Evolutionary conservation across 2,329 filamentous ascomycete genomes (phyloP).

Genomic region (Mollisia scopiformis): DNA sequence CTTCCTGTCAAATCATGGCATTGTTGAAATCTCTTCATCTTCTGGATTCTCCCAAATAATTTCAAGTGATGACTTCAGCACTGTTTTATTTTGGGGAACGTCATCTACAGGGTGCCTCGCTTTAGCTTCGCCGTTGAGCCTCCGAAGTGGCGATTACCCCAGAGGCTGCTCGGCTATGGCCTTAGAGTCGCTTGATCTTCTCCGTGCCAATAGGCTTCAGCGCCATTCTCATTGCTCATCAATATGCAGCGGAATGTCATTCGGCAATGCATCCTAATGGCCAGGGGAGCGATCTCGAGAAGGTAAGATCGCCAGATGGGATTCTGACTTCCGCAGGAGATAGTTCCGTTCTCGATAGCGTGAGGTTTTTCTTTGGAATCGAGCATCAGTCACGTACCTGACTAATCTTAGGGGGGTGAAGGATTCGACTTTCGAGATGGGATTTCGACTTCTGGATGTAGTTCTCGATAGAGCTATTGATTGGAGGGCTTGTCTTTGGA

Average conservation of each 20-base stretch:
- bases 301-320: neutral
- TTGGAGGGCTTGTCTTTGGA: neutral
- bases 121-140: conserved; percentile 4
- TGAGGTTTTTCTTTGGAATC: neutral
- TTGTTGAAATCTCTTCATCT: too few relatives aligned
- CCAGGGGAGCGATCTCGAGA: too few relatives aligned
- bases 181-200: neutral
- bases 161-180: neutral
- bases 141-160: neutral
- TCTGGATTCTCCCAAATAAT: neutral
- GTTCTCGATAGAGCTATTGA: too few relatives aligned
- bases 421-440: neutral
- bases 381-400: too few relatives aligned
- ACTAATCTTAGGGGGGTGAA: too few relatives aligned
- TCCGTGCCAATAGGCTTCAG: neutral
- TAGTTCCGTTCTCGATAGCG: too few relatives aligned
- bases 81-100: neutral
- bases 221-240: neutral
- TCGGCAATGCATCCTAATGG: neutral
- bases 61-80: conserved; percentile 18
- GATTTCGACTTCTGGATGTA: too few relatives aligned
- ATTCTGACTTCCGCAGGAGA: neutral
- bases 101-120: conserved; percentile 3
- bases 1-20: too few relatives aligned
- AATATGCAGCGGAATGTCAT: conserved; percentile 4